Base-by-base conservation (phyloP, 805 yeast species). In the Ogataea pini region DNA sequence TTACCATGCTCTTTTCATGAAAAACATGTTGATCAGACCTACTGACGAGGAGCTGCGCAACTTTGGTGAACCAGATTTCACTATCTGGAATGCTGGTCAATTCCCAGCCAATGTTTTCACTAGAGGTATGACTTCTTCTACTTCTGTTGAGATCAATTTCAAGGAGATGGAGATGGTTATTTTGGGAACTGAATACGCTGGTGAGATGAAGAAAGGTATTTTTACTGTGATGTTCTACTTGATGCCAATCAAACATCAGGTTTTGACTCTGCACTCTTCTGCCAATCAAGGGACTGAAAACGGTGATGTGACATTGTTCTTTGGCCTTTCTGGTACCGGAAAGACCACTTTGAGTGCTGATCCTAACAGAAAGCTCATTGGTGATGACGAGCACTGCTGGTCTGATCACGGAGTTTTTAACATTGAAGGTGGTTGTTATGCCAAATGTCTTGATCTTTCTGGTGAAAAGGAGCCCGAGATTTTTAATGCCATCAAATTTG, bases 331-430 rank as follows among this genome's bases (percentile, higher is more conserved):
- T 39, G 99, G 99, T 70, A 92, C 99, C 40, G 99, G 99, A 71
- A 92, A 92, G 78, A 92, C 99, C 58, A 92, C 99, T 14, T 76
- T 92, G 61, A 87, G 96, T 60, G 98, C 98, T 47, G 98, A 92
- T 69, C 96, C 97, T 51, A 77, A 89, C 73, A 86, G 99, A 72
- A 73, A 80, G 69, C 81, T 92, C 69, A 92, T 92, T 67, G 99
- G 99, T 70, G 99, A 92, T 71, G 99, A 92, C 69, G 99, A 92
- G 76, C 99, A 92, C 77, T 92, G 98, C 78, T 92, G 99, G 99
- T 88, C 97, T 16, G 96, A 92, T 72, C 77, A 86, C 60, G 99
- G 99, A 75, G 97, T 92, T 51, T 92, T 92, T 85, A 94, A 94
- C 82, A 91, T 92, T 64, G 99, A 92, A 77, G 99, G 99, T 72